Evolutionary conservation across 495 filamentous ascomycete species (phyloP).

Genomic region (Penicillium cinerascens): DNA sequence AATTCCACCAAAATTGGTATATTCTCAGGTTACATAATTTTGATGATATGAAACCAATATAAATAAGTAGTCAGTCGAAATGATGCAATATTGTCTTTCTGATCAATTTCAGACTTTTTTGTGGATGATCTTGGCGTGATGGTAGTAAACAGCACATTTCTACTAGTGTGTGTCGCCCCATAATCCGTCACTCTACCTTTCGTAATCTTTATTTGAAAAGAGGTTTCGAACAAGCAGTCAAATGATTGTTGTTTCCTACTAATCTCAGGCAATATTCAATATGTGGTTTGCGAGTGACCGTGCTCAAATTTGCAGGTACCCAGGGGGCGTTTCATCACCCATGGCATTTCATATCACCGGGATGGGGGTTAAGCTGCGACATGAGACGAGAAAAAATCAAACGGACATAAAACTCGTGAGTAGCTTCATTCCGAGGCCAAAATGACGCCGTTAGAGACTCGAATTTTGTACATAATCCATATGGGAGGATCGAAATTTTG

Average conservation of each 20-base stretch:
- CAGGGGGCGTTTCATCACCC: constrained; percentile 14
- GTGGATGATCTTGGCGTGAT: constrained; percentile 13
- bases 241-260: constrained; percentile 5
- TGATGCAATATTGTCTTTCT: constrained; percentile 5
- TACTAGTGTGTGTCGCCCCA: constrained; percentile 1
- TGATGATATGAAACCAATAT: constrained; percentile 9
- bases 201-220: constrained; percentile 12
- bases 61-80: neutral
- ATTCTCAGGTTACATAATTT: constrained; percentile 18
- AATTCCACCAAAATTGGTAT: constrained; percentile 22
- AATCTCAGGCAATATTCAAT: constrained; percentile 4
- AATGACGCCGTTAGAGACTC: too few species aligned
- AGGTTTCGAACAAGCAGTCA: constrained; percentile 1
- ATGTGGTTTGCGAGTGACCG: constrained; percentile 10
- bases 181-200: constrained; percentile 11
- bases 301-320: constrained; percentile 15
- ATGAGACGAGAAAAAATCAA: too few species aligned
- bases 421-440: too few species aligned
- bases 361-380: constrained; percentile 21
- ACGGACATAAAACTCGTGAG: too few species aligned
- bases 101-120: constrained; percentile 9
- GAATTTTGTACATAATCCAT: too few species aligned
- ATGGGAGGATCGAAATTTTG: too few species aligned
- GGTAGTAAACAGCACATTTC: constrained; percentile 5
- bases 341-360: constrained; percentile 22